Base-by-base conservation (phyloP, 192 early-diverging fungal genomes). In the Chytriomyces sp. region DNA sequence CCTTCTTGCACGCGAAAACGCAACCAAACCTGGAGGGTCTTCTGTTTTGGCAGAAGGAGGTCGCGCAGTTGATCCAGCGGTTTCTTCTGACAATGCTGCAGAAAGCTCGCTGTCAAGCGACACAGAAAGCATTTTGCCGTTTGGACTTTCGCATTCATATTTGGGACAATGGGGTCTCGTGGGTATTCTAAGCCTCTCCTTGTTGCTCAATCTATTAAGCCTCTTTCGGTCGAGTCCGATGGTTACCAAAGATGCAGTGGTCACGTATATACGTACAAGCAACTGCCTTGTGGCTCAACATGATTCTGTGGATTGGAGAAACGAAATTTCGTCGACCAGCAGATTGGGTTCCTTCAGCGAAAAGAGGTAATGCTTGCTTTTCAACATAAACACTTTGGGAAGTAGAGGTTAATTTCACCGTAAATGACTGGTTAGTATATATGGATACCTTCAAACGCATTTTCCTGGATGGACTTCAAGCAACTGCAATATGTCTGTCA, bases 151-250 rank as follows among this genome's bases (percentile, higher is more conserved):
- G 12, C 19, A 60, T 25, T 78, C 72, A 28, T 59, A 14, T 31
- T n/a, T 59, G 59, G 17, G 26, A 30, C 64, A 78, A n/a, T 74
- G 71, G 64, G 59, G 56, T 59, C 5, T 64, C 19, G 38, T 66
- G 25, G 52, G 60, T 31, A 33, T 70, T 10, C 33, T 77, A 33
- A 56, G 36, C 14, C 44, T 71, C 4, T 64, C 68, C 4, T 19
- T 72, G 26, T 33, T 77, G 17, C 39, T 70, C 17, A 62, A 65
- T 58, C 8, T 59, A 30, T 0, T 72, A 19, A 33, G 33, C 28
- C 2, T 40, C 60, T 44, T 70, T 32, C 8, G 55, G 32, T 32
- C 33, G 26, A 12, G 19, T 39, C n/a, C n/a, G 61, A 14, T 63
- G 61, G 32, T 28, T 2, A 28, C 19, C 17, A 17, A 28, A 58